Percentiles rank a stretch among this genome's conserved stretches.
Evolutionary conservation across 2,329 filamentous ascomycete genomes (phyloP).

Genomic region (Plectosphaerella sp.): DNA sequence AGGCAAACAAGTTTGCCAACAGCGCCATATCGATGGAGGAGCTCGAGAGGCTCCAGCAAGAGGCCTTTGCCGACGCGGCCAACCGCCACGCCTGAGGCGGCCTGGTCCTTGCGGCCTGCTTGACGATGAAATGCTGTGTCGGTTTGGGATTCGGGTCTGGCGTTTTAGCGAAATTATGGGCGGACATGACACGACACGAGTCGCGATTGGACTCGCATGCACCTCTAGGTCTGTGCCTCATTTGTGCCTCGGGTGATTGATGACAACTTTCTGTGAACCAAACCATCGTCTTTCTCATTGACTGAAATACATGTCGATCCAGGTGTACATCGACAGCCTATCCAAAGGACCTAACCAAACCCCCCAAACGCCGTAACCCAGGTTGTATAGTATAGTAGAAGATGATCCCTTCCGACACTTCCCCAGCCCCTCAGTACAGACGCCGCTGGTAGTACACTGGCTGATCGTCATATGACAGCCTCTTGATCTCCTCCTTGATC

Average conservation of each 20-base stretch:
- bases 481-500: slow-evolving; percentile 55
- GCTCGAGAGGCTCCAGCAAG: slow-evolving; percentile 81
- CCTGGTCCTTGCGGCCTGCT: not conserved
- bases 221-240: not conserved
- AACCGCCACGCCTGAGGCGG: slow-evolving; percentile 11
- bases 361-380: slow-evolving; percentile 2
- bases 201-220: not conserved
- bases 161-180: not conserved
- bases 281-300: not conserved
- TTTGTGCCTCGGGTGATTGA: not conserved
- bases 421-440: slow-evolving; percentile 36
- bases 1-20: slow-evolving; percentile 93
- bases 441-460: slow-evolving; percentile 51
- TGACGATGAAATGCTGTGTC: not conserved
- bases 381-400: slow-evolving; percentile 4
- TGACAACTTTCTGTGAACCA: not conserved
- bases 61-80: slow-evolving; percentile 64
- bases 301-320: not conserved
- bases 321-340: not conserved
- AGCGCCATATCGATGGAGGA: slow-evolving; percentile 91
- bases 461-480: slow-evolving; percentile 37
- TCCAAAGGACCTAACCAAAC: slow-evolving; percentile 1
- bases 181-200: not conserved
- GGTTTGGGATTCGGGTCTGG: not conserved
- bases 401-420: not conserved